Conservation (phyloP, 2,329 filamentous ascomycete species). For the Epichloe brachyelytri region DNA sequence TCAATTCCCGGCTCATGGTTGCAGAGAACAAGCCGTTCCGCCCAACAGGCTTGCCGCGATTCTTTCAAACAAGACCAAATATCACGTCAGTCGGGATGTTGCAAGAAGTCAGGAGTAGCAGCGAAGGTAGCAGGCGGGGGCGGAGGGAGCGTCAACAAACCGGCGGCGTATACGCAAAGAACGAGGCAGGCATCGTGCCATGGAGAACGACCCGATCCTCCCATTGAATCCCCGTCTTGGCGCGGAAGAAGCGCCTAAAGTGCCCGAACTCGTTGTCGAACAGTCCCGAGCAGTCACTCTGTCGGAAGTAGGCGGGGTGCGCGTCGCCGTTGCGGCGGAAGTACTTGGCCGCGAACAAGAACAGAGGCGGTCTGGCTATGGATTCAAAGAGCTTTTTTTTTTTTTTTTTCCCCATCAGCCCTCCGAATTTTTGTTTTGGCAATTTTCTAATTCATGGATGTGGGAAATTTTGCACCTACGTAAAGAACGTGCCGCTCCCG, state of each 20-base stretch:
- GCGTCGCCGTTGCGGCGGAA: conserved; percentile 27
- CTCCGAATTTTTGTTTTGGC: too few species aligned
- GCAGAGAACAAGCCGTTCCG: conserved; percentile 19
- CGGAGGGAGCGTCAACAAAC: conserved; percentile 20
- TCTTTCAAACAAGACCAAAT: conserved; percentile 11
- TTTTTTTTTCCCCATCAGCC: neutral
- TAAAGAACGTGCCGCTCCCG: conserved; percentile 26
- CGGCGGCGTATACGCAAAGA: conserved; percentile 34
- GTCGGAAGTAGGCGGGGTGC: conserved; percentile 24
- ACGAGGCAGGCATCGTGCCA: conserved; percentile 16
- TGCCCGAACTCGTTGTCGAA: conserved; percentile 31
- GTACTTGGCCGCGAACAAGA: conserved; percentile 44
- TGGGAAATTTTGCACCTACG: conserved; percentile 28
- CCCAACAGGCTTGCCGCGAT: conserved; percentile 25
- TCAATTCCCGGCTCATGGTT: conserved; percentile 21
- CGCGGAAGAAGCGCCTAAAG: conserved; percentile 45
- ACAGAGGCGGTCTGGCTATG: conserved; percentile 42
- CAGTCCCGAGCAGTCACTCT: conserved; percentile 23
- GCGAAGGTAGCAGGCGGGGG: neutral
- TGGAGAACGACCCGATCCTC: conserved; percentile 33
- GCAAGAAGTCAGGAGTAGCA: neutral
- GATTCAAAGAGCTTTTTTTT: conserved; percentile 55
- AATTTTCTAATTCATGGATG: too few species aligned
- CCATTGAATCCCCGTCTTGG: conserved; percentile 47
- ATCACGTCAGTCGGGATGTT: neutral